Percentiles rank a stretch among this genome's conserved stretches.
phyloP scores from a whole-genome alignment of 73 alveolate genomes.

The Symbiodinium natans region DNA sequence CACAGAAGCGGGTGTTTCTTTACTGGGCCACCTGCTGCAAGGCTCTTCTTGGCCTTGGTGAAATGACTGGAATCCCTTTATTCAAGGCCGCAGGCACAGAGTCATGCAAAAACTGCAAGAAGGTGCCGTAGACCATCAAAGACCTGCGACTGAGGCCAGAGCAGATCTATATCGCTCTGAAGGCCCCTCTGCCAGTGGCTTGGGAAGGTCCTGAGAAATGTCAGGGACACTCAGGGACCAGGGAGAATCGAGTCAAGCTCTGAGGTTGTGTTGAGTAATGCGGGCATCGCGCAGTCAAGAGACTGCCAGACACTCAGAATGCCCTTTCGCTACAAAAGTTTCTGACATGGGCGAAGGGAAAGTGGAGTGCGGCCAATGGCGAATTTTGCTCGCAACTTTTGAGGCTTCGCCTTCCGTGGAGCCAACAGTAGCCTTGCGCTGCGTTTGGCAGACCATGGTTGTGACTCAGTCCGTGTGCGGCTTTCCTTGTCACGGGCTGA shows the following conservation, averaged over 20 bases:
- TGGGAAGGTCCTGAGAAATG: neutral
- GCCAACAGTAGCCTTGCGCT: conserved; percentile 12
- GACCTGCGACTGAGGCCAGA: neutral
- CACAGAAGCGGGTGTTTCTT: neutral
- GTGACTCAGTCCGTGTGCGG: neutral
- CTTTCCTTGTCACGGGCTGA: no score
- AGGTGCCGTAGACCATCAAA: neutral
- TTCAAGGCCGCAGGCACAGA: neutral
- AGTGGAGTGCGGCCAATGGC: no score
- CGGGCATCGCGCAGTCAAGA: conserved; percentile 35
- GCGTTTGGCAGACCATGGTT: neutral
- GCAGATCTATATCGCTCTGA: conserved; percentile 48
- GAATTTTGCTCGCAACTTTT: no score
- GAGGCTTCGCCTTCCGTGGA: conserved; percentile 76
- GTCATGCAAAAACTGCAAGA: neutral
- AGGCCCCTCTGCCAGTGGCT: conserved; percentile 1
- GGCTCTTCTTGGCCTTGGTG: conserved; percentile 42
- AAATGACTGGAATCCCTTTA: conserved; percentile 6
- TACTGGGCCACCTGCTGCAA: neutral
- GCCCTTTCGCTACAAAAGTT: no score
- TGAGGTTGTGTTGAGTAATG: conserved; percentile 35
- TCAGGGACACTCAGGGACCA: neutral
- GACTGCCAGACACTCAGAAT: conserved; percentile 8
- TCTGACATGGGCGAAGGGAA: no score
- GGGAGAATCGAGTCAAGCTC: neutral